Conservation (phyloP, 1,284 basidiomycete genomes). For the Anthracocystis walkeri region DNA sequence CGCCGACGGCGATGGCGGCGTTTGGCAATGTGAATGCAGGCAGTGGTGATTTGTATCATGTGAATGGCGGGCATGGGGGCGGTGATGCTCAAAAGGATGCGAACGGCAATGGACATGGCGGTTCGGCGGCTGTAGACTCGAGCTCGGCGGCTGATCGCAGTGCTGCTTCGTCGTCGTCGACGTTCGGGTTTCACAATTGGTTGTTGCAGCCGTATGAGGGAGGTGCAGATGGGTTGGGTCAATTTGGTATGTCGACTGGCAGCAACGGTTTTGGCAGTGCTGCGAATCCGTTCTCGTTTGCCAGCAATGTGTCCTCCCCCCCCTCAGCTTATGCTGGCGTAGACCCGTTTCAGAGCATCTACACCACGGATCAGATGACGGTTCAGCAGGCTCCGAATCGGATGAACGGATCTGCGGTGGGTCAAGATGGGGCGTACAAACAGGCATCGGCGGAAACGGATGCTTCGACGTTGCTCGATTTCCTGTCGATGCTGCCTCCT, state of each 20-base stretch:
- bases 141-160: slow-evolving; percentile 1
- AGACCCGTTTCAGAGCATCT: slow-evolving; percentile 15
- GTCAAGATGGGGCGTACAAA: neutral
- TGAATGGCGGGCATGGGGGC: no score
- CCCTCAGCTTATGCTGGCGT: slow-evolving; percentile 13
- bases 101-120: neutral
- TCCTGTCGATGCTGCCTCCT: slow-evolving; percentile 31
- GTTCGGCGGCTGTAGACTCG: neutral
- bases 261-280: neutral
- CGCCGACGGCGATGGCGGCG: neutral
- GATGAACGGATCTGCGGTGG: neutral
- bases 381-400: neutral
- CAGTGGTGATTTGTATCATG: neutral
- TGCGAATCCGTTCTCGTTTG: slow-evolving; percentile 5
- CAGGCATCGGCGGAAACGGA: slow-evolving; percentile 8
- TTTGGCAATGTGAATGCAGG: slow-evolving; percentile 9
- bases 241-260: neutral
- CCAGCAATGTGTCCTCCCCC: neutral
- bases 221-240: slow-evolving; percentile 21
- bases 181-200: slow-evolving; percentile 54
- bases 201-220: slow-evolving; percentile 50
- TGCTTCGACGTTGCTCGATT: slow-evolving; percentile 30
- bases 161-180: slow-evolving; percentile 9
- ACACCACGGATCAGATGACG: neutral
- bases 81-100: neutral